A percentile compares a stretch with the other conserved stretches of the same genome.
These are phyloP conservation scores for Cladosporium sp. DNA, from an alignment of 2,329 filamentous ascomycete genomes.

Conservation along the genomic window DNA sequence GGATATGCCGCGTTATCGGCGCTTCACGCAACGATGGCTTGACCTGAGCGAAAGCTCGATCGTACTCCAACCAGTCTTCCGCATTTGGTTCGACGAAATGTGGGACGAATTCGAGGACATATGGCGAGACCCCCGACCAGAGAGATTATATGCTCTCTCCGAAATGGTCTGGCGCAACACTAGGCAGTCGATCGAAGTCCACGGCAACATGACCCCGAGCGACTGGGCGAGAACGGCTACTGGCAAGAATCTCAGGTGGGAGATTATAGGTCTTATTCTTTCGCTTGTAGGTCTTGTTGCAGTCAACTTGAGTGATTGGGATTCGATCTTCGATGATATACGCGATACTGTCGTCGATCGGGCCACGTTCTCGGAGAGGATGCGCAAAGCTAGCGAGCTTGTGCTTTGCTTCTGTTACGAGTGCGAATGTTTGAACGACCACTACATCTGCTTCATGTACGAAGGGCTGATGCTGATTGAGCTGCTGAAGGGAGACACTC, in stretches of 20 bases:
- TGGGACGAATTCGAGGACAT: slow-evolving; percentile 31
- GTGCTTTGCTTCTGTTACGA: slow-evolving; percentile 34
- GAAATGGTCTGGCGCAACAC: slow-evolving; percentile 41
- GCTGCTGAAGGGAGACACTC: slow-evolving; percentile 28
- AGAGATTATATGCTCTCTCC: slow-evolving; percentile 34
- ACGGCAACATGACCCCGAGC: slow-evolving; percentile 33
- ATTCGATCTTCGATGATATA: slow-evolving; percentile 34
- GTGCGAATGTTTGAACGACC: slow-evolving; percentile 30
- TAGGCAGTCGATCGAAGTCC: slow-evolving; percentile 31
- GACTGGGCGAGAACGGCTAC: slow-evolving; percentile 37
- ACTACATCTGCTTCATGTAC: slow-evolving; percentile 31
- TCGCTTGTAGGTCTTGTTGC: slow-evolving; percentile 35
- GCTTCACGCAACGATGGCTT: slow-evolving; percentile 28
- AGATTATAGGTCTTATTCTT: slow-evolving; percentile 39
- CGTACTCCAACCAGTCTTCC: slow-evolving; percentile 28
- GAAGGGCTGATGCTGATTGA: slow-evolving; percentile 30
- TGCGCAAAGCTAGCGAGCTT: slow-evolving; percentile 30
- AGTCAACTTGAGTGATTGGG: slow-evolving; percentile 30
- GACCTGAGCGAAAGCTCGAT: slow-evolving; percentile 32
- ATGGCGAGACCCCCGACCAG: slow-evolving; percentile 26
- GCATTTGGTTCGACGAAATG: slow-evolving; percentile 31
- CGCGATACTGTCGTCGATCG: slow-evolving; percentile 45
- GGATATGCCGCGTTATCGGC: slow-evolving; percentile 28
- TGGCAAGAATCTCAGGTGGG: slow-evolving; percentile 40
- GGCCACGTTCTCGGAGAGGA: slow-evolving; percentile 46